These are phyloP conservation scores for Tuber melanosporum DNA, from an alignment of 495 filamentous ascomycete genomes.

Conservation along the genomic window DNA sequence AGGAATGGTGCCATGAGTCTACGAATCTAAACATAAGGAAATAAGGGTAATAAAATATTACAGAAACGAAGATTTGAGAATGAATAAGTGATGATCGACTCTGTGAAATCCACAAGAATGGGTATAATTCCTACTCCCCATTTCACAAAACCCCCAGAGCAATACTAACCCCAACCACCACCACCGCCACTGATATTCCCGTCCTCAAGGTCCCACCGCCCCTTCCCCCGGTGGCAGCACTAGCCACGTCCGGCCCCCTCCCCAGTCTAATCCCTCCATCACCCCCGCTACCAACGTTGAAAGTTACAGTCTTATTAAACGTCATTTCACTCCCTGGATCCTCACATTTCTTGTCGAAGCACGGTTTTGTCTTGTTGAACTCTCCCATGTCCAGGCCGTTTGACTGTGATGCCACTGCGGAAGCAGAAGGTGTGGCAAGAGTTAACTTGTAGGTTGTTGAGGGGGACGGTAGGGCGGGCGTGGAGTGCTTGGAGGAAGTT, in stretches of 20 bases:
- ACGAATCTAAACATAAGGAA: constrained; percentile 1
- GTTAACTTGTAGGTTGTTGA: constrained; percentile 8
- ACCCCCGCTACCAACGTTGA: background rate
- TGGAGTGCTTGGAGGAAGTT: background rate
- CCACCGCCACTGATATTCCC: background rate
- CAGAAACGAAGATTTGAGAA: background rate
- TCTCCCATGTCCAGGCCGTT: background rate
- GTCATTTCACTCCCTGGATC: constrained; percentile 25
- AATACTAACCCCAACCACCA: background rate
- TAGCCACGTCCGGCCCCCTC: background rate
- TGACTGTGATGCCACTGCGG: background rate
- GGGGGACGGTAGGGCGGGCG: background rate
- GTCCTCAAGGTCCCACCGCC: background rate
- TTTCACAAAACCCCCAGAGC: background rate
- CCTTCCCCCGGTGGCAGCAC: background rate
- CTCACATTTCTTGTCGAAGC: constrained; percentile 12
- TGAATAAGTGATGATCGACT: background rate
- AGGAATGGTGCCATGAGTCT: background rate
- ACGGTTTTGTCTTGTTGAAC: constrained; percentile 16
- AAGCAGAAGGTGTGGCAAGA: background rate
- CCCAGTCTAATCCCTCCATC: background rate
- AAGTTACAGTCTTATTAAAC: constrained; percentile 6
- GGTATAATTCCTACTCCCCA: background rate
- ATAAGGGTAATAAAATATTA: background rate
- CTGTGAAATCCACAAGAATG: background rate